Base-by-base conservation (phyloP, 1,284 basidiomycete species). In the Tranzscheliella williamsii region DNA sequence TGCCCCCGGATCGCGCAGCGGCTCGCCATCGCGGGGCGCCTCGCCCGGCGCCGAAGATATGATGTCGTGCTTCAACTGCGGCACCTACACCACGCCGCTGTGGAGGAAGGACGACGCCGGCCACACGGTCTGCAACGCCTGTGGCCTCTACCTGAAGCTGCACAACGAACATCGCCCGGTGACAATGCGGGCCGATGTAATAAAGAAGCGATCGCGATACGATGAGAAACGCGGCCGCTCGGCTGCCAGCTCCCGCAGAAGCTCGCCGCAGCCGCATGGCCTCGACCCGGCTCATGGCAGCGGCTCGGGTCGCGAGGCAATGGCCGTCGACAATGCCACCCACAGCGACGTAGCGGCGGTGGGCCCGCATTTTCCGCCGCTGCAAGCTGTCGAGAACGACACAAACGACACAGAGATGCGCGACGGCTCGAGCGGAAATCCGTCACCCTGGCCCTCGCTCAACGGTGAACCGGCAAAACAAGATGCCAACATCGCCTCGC, bases 71-170 rank as follows among this genome's bases (percentile, higher is more conserved):
- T 63, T 63, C 35, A 74, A 76, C 46, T 76, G 73, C 47, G 73
- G 73, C 17, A 76, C 73, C 6, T 67, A 61, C 24, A 72, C 72
- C 5, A 76, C 73, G 7, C 73, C 73, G 21, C 42, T 76, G 21
- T 76, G 73, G 73, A 48, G 73, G 17, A 75, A 73, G 43, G 73
- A 73, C 38, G 55, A 56, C 36, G 57, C 66, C 13, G 68, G 71
- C 4, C 57, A 64, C n/a, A 64, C 67, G 24, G 60, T 74, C 15
- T 75, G 72, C 40, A 75, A 75, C 41, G 72, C 71, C 0, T 75
- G 72, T 33, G 72, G 73, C 0, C 38, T 73, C 27, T 73, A 74
- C 40, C 42, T 67, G 26, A 75, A 75, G 45, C 46, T 75, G 23
- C 73, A 76, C 41, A 58, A 66, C 31, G 54, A 56, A 36, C 67